These are phyloP conservation scores for Ceriops tagal DNA, from an alignment of 345 rosid genomes.

Conservation along the genomic window DNA sequence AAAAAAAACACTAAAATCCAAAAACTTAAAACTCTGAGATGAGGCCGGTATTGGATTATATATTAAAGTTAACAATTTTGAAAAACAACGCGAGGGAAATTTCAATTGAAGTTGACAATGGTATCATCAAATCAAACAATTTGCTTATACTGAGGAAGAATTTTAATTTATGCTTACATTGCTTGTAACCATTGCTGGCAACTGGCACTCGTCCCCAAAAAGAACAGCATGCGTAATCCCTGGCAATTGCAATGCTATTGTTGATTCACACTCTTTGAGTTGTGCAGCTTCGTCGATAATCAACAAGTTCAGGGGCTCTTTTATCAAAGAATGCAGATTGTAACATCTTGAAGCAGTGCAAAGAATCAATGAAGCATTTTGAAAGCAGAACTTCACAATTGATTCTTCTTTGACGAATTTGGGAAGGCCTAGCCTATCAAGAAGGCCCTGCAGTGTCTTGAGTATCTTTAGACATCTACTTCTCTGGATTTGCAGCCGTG, in stretches of 20 bases:
- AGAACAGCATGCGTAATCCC: conserved; percentile 40
- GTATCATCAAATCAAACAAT: background rate
- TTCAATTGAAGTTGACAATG: background rate
- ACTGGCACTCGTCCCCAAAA: conserved; percentile 52
- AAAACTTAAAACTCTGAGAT: no score
- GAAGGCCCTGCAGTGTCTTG: conserved; percentile 11
- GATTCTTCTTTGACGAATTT: background rate
- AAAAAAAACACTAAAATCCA: no score
- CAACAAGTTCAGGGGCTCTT: conserved; percentile 35
- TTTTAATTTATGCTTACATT: conserved; percentile 22
- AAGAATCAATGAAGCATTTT: conserved; percentile 31
- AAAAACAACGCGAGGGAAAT: background rate
- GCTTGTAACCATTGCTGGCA: conserved; percentile 49
- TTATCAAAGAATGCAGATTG: conserved; percentile 23
- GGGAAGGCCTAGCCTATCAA: conserved; percentile 26
- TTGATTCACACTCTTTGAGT: conserved; percentile 52
- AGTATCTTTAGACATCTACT: conserved; percentile 29
- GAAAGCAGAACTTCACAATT: conserved; percentile 33
- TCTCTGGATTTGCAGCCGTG: conserved; percentile 9
- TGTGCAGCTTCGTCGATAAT: conserved; percentile 69
- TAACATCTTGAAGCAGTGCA: conserved; percentile 42
- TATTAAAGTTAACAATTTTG: no score
- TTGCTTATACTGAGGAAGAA: background rate
- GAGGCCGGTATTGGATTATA: no score
- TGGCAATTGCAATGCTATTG: conserved; percentile 46